Conservation (phyloP, 257 asterid genomes). For the Fraxinus quadrangulata region DNA sequence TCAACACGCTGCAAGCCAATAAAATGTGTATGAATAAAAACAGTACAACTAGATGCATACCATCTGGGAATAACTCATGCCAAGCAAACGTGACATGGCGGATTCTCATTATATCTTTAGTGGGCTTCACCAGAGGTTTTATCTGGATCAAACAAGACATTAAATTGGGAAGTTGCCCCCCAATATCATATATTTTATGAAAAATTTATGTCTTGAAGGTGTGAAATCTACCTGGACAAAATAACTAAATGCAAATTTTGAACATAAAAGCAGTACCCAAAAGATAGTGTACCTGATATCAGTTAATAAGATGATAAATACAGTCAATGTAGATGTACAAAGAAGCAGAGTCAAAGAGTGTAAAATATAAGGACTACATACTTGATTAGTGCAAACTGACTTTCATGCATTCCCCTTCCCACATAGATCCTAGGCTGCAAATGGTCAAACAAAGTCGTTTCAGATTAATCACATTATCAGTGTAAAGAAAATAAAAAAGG, state of each 20-base stretch:
- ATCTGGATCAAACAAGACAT: constrained; percentile 53
- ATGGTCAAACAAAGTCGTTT: constrained; percentile 2
- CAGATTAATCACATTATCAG: neutral
- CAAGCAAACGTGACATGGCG: constrained; percentile 72
- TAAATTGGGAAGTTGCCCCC: constrained; percentile 23
- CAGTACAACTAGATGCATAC: constrained; percentile 35
- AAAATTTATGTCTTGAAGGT: constrained; percentile 21
- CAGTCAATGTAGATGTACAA: constrained; percentile 28
- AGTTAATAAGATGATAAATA: constrained; percentile 14
- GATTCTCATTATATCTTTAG: constrained; percentile 75
- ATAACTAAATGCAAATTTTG: constrained; percentile 78
- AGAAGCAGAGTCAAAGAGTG: constrained; percentile 15
- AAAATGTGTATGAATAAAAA: too few species aligned
- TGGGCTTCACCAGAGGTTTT: constrained; percentile 85
- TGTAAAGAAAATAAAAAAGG: neutral
- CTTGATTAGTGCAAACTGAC: constrained; percentile 90
- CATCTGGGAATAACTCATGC: constrained; percentile 94
- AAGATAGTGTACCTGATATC: constrained; percentile 80
- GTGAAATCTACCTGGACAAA: constrained; percentile 69
- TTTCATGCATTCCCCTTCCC: constrained; percentile 99
- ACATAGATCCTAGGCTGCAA: constrained; percentile 92
- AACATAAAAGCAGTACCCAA: constrained; percentile 82
- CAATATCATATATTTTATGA: constrained; percentile 15
- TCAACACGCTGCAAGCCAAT: constrained; percentile 12
- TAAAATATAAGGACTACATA: constrained; percentile 39